Base-by-base conservation (phyloP, 495 filamentous ascomycete species). In the Trichoderma orchidacearum region DNA sequence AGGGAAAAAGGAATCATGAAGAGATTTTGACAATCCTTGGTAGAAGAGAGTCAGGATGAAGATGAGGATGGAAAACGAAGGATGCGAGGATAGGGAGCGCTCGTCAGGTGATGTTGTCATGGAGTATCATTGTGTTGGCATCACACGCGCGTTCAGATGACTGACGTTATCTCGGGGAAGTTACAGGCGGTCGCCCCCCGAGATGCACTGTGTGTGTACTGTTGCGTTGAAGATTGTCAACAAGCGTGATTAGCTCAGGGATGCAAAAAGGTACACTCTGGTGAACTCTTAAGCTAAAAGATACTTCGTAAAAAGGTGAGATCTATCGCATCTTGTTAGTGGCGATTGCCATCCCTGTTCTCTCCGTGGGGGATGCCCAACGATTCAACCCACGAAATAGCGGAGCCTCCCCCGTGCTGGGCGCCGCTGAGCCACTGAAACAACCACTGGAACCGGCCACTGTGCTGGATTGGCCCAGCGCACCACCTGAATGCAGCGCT, bases 1-100 rank as follows among this genome's bases (percentile, higher is more conserved):
- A 72, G 48, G 30, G 70, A 58, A 28, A 61, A 35, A 30, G 51
- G 38, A 38, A 61, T 60, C 51, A 66, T 35, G 52, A 38, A n/a
- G 32, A 54, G 28, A 30, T 11, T 28, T 51, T n/a, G 32, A 13
- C 32, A 11, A 35, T n/a, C n/a, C 12, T 13, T 35, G 36, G 36
- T 7, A 2, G 34, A 7, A 53, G 54, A 56, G 23, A 34, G 30
- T 6, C 13, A 25, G 35, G 27, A 36, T 12, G 30, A 18, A 25
- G 25, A 23, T 18, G 51, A 18, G n/a, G 30, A 57, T 12, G 38
- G 55, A 38, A 28, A 34, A 58, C 27, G 36, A 34, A 30, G 52
- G 30, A 55, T n/a, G 41, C 30, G n/a, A 58, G 35, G 51, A 63
- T 55, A 63, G 48, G 57, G 58, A 56, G 60, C 31, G 23, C 36